A percentile compares a stretch with the other conserved stretches of the same genome.
These are phyloP conservation scores for Lodderomyces beijingensis DNA, from an alignment of 1,139 yeast genomes.

Conservation along the genomic window DNA sequence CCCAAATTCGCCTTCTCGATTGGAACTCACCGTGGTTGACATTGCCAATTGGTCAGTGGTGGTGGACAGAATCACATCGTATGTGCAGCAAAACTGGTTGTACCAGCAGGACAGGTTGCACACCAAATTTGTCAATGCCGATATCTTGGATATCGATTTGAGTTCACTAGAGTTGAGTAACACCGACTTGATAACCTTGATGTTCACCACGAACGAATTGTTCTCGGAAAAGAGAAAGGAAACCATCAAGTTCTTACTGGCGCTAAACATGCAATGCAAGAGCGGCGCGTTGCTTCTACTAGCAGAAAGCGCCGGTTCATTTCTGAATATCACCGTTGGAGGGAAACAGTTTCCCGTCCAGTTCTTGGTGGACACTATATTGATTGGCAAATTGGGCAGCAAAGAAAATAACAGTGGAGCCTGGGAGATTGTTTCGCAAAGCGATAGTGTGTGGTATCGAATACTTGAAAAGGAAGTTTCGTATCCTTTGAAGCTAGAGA, in stretches of 20 bases:
- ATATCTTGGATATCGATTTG: constrained; percentile 32
- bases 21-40: constrained; percentile 58
- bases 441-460: constrained; percentile 84
- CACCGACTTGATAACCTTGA: constrained; percentile 54
- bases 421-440: constrained; percentile 63
- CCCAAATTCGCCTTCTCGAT: constrained; percentile 26
- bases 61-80: constrained; percentile 37
- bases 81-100: constrained; percentile 51
- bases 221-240: constrained; percentile 64
- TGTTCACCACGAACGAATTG: constrained; percentile 85
- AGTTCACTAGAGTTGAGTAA: constrained; percentile 13
- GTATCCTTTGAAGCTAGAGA: constrained; percentile 73
- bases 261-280: constrained; percentile 42
- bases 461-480: constrained; percentile 47
- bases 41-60: constrained; percentile 73
- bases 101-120: constrained; percentile 35
- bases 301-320: constrained; percentile 88
- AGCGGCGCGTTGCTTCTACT: constrained; percentile 59
- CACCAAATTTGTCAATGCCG: constrained; percentile 47
- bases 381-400: constrained; percentile 52
- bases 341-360: constrained; percentile 76
- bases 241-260: constrained; percentile 58
- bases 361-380: constrained; percentile 67
- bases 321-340: constrained; percentile 75
- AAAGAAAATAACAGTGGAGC: constrained; percentile 44